Conservation (phyloP, 1,284 basidiomycete species). For the Sanguinoderma infundibulare region DNA sequence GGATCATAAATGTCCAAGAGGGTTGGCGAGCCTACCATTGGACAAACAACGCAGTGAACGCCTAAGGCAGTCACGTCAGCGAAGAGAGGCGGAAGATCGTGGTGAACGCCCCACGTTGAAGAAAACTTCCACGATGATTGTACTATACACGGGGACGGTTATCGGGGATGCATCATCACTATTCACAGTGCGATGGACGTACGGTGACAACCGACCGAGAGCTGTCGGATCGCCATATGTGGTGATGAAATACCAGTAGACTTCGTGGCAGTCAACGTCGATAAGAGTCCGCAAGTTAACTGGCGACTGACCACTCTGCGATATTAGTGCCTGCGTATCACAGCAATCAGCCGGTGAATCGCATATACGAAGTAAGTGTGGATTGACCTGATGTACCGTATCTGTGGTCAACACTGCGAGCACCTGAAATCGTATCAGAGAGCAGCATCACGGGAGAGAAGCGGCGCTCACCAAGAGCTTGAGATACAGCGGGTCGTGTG, state of each 20-base stretch:
- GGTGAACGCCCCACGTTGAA: conserved; percentile 46
- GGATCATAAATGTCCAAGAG: neutral
- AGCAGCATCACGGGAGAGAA: conserved; percentile 10
- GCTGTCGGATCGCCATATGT: conserved; percentile 43
- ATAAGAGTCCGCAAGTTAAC: neutral
- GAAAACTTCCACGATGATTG: conserved; percentile 55
- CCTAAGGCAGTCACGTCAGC: conserved; percentile 35
- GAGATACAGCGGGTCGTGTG: conserved; percentile 55
- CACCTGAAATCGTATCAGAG: conserved; percentile 46
- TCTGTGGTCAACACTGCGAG: conserved; percentile 51
- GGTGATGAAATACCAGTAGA: conserved; percentile 57
- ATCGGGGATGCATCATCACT: neutral
- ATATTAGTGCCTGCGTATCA: conserved; percentile 46
- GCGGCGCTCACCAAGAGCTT: conserved; percentile 43
- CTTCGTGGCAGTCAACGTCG: conserved; percentile 23
- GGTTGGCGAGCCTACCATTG: conserved; percentile 45
- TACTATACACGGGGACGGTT: conserved; percentile 37
- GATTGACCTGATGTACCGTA: conserved; percentile 43
- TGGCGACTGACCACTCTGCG: conserved; percentile 49
- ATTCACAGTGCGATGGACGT: neutral
- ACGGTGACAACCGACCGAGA: conserved; percentile 31
- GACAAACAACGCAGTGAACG: conserved; percentile 54
- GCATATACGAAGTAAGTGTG: neutral
- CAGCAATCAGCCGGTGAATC: no score
- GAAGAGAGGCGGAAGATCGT: neutral